Conservation (phyloP, 2,329 filamentous ascomycete genomes). For the Macrophomina pseudophaseolina region DNA sequence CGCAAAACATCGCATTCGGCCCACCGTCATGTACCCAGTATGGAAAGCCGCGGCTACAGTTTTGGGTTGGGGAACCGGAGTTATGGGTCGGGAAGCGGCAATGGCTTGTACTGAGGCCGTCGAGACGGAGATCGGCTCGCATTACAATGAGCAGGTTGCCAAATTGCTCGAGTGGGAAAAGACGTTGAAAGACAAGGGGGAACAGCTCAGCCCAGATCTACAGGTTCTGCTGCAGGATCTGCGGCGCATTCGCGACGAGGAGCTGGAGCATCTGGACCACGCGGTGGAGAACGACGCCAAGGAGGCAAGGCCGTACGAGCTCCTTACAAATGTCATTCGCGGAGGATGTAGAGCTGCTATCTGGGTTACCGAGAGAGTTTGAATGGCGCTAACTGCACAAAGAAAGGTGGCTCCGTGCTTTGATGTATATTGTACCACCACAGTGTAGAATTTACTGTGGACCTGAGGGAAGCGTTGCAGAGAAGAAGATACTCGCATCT, state of each 20-base stretch:
- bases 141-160: constrained; percentile 93
- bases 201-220: constrained; percentile 81
- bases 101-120: constrained; percentile 99
- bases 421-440: background rate
- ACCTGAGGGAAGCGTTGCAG: background rate
- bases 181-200: constrained; percentile 75
- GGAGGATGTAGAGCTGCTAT: constrained; percentile 92
- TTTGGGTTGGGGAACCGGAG: constrained; percentile 85
- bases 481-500: background rate
- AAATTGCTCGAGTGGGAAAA: constrained; percentile 80
- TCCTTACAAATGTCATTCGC: constrained; percentile 84
- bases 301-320: constrained; percentile 85
- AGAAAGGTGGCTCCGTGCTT: background rate
- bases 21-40: constrained; percentile 88
- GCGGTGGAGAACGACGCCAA: constrained; percentile 93
- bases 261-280: constrained; percentile 94
- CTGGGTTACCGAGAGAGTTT: constrained; percentile 82
- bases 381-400: background rate
- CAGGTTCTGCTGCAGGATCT: constrained; percentile 73
- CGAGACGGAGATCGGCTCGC: constrained; percentile 94
- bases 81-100: constrained; percentile 88
- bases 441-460: background rate
- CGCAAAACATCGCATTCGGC: constrained; percentile 84
- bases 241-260: constrained; percentile 87
- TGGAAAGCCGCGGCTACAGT: constrained; percentile 83